A percentile compares a stretch with the other conserved stretches of the same genome.
phyloP scores from a whole-genome alignment of 805 yeast genomes.

The Candida quercuum region DNA sequence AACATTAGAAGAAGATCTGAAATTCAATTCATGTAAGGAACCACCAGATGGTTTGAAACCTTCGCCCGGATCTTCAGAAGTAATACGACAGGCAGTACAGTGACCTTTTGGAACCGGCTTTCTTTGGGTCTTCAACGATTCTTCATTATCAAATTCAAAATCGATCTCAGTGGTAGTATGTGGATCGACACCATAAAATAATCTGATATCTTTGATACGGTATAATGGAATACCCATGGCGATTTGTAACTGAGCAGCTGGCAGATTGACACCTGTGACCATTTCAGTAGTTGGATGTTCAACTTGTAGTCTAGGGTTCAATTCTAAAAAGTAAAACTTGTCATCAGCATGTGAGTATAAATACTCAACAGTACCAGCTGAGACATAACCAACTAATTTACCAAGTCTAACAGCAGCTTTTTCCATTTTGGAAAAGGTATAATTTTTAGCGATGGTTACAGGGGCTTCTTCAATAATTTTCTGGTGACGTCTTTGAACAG shows the following conservation, averaged over 20 bases:
- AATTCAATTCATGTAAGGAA: slow-evolving; percentile 90
- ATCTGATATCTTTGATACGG: slow-evolving; percentile 87
- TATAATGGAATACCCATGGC: slow-evolving; percentile 99
- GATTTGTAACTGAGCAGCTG: slow-evolving; percentile 97
- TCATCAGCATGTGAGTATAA: slow-evolving; percentile 91
- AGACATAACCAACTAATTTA: slow-evolving; percentile 93
- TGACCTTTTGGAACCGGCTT: slow-evolving; percentile 96
- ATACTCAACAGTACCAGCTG: slow-evolving; percentile 99
- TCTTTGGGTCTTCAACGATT: slow-evolving; percentile 74
- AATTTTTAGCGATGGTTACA: slow-evolving; percentile 85
- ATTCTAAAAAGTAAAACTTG: slow-evolving; percentile 92
- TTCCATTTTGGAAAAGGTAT: slow-evolving; percentile 89
- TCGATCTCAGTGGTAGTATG: slow-evolving; percentile 87
- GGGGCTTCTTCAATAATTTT: slow-evolving; percentile 99
- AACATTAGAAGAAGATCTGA: slow-evolving; percentile 94
- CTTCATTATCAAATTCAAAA: slow-evolving; percentile 75
- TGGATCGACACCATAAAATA: slow-evolving; percentile 93
- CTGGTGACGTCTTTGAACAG: slow-evolving; percentile 99
- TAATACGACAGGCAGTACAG: slow-evolving; percentile 98
- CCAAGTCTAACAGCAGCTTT: slow-evolving; percentile 97
- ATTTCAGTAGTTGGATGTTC: slow-evolving; percentile 99
- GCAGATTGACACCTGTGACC: slow-evolving; percentile 97
- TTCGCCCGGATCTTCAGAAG: slow-evolving; percentile 98
- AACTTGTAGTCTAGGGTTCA: slow-evolving; percentile 97
- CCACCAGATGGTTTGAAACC: slow-evolving; percentile 99